Conservation (phyloP, 2,329 filamentous ascomycete species). For the Chaetomium olivaceum region DNA sequence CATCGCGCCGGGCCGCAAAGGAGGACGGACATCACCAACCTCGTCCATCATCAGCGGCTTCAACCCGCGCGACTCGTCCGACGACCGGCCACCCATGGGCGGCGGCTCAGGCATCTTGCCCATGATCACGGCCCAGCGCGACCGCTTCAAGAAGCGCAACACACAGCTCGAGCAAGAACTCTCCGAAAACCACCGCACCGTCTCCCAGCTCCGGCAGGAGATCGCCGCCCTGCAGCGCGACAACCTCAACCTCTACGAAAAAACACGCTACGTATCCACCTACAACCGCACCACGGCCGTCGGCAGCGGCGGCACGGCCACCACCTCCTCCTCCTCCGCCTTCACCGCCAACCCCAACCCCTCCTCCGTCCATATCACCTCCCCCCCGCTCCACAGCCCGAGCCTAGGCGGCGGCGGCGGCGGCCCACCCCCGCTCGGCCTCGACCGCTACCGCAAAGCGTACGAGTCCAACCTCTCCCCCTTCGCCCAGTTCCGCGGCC, state of each 20-base stretch:
- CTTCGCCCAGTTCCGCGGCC: constrained; percentile 92
- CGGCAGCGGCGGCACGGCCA: constrained; percentile 52
- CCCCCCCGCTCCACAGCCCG: constrained; percentile 63
- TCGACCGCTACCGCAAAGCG: constrained; percentile 85
- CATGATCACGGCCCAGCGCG: constrained; percentile 97
- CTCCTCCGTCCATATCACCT: constrained; percentile 60
- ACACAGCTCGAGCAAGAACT: constrained; percentile 86
- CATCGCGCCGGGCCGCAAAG: constrained; percentile 60
- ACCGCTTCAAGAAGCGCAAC: constrained; percentile 97
- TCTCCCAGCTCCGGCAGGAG: constrained; percentile 86
- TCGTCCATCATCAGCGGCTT: constrained; percentile 99
- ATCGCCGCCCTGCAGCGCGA: constrained; percentile 91
- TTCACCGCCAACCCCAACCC: constrained; percentile 72
- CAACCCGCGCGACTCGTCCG: constrained; percentile 59
- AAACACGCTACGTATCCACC: constrained; percentile 92
- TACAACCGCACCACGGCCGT: constrained; percentile 74
- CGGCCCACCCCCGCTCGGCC: constrained; percentile 47
- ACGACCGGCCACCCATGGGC: constrained; percentile 61
- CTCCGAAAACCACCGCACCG: constrained; percentile 76
- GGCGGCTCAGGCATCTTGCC: constrained; percentile 86
- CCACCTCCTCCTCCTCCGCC: constrained; percentile 63
- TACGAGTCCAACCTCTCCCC: constrained; percentile 96
- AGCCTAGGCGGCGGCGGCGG: constrained; percentile 38
- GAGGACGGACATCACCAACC: constrained; percentile 78
- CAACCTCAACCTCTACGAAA: constrained; percentile 94